Evolutionary conservation across 1,139 yeast genomes (phyloP).

Genomic region (Lodderomyces theae): DNA sequence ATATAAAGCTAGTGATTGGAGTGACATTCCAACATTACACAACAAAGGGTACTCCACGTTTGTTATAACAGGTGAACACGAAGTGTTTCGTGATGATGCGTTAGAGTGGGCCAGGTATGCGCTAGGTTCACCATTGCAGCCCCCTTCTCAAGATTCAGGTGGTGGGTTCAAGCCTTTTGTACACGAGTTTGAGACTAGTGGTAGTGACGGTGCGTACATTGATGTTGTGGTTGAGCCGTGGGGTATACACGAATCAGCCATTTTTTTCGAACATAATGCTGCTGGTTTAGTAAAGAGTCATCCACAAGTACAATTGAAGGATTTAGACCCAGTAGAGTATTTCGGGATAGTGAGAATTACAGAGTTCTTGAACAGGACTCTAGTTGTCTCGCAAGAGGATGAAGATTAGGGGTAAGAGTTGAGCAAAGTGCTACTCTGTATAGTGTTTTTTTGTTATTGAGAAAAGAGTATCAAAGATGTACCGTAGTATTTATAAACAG

Average conservation of each 20-base stretch:
- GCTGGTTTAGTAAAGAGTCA: slow-evolving; percentile 9
- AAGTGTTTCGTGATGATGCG: slow-evolving; percentile 43
- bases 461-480: no score
- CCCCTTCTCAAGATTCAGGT: slow-evolving; percentile 27
- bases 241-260: slow-evolving; percentile 42
- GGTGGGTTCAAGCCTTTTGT: slow-evolving; percentile 19
- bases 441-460: no score
- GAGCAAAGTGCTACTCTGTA: no score
- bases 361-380: slow-evolving; percentile 27
- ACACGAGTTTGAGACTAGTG: slow-evolving; percentile 18
- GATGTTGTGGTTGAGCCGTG: slow-evolving; percentile 37
- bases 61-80: slow-evolving; percentile 43
- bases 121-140: slow-evolving; percentile 25
- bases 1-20: slow-evolving; percentile 29
- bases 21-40: slow-evolving; percentile 30
- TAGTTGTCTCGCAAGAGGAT: neutral
- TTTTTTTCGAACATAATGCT: slow-evolving; percentile 32
- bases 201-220: slow-evolving; percentile 17
- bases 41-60: slow-evolving; percentile 27
- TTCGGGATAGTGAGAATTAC: slow-evolving; percentile 30
- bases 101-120: slow-evolving; percentile 37
- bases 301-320: slow-evolving; percentile 12
- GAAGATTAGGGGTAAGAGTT: no score
- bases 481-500: no score
- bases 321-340: slow-evolving; percentile 21